These are phyloP conservation scores for Claviceps africana DNA, from an alignment of 2,329 filamentous ascomycete genomes.

Conservation along the genomic window DNA sequence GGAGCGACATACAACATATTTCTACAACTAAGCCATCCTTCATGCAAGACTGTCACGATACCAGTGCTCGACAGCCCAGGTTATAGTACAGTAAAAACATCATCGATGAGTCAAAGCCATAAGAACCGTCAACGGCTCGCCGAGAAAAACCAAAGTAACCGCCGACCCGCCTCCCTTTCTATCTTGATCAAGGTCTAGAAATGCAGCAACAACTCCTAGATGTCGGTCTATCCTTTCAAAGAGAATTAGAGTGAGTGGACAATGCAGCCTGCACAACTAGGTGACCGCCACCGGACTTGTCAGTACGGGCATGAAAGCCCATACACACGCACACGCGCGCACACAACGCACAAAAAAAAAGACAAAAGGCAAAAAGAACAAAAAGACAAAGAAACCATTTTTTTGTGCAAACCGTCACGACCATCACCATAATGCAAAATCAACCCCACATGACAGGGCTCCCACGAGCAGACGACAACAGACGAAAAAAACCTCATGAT, in stretches of 20 bases:
- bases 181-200: conserved; percentile 26
- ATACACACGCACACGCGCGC: background rate
- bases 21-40: conserved; percentile 6
- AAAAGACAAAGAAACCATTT: background rate
- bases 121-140: conserved; percentile 17
- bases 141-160: conserved; percentile 15
- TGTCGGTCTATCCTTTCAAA: conserved; percentile 19
- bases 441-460: conserved; percentile 2
- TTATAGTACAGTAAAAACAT: conserved; percentile 14
- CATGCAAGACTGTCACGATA: conserved; percentile 5
- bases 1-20: background rate
- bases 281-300: conserved; percentile 8
- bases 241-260: background rate
- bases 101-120: conserved; percentile 20
- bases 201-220: conserved; percentile 23
- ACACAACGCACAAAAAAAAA: no score
- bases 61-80: conserved; percentile 6
- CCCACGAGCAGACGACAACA: background rate
- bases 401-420: background rate
- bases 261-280: conserved; percentile 20
- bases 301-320: conserved; percentile 2
- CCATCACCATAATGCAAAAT: conserved; percentile 1
- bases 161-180: conserved; percentile 19
- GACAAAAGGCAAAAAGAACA: no score
- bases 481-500: conserved; percentile 2